phyloP scores from a whole-genome alignment of 371 early-diverging fungal species.

The Mucor racemosus region DNA sequence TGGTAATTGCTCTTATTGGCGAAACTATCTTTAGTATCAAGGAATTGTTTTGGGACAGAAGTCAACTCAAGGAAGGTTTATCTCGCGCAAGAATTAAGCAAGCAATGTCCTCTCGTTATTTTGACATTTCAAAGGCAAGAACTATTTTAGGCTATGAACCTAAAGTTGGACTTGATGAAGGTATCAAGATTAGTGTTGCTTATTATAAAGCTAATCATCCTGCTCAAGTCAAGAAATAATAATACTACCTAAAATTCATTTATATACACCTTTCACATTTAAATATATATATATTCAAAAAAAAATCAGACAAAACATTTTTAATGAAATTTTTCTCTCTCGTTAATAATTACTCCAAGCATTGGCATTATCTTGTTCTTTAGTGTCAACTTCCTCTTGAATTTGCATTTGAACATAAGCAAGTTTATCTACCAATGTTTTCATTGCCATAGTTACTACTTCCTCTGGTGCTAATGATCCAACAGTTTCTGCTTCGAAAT shows the following conservation, averaged over 20 bases:
- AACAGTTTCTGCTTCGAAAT: conserved; percentile 89
- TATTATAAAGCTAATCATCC: conserved; percentile 23
- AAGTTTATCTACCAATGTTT: conserved; percentile 83
- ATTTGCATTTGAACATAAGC: conserved; percentile 78
- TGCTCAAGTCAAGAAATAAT: neutral
- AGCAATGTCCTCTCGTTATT: conserved; percentile 79
- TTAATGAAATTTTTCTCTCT: neutral
- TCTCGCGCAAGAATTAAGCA: conserved; percentile 71
- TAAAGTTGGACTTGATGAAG: conserved; percentile 74
- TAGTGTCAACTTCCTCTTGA: conserved; percentile 63
- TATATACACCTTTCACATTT: neutral
- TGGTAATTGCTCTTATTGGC: conserved; percentile 59
- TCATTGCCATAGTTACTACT: conserved; percentile 82
- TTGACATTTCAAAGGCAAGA: conserved; percentile 81
- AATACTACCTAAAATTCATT: neutral
- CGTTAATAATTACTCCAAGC: conserved; percentile 34
- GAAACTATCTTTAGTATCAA: conserved; percentile 55
- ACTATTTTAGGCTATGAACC: conserved; percentile 81
- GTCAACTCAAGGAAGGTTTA: conserved; percentile 60
- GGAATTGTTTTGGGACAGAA: conserved; percentile 50
- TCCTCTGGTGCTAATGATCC: conserved; percentile 90
- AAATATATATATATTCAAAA: too few relatives aligned
- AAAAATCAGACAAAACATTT: too few relatives aligned
- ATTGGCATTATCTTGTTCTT: conserved; percentile 44
- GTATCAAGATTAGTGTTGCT: conserved; percentile 52